Conservation (phyloP, 495 filamentous ascomycete species). For the Niebla homalea region DNA sequence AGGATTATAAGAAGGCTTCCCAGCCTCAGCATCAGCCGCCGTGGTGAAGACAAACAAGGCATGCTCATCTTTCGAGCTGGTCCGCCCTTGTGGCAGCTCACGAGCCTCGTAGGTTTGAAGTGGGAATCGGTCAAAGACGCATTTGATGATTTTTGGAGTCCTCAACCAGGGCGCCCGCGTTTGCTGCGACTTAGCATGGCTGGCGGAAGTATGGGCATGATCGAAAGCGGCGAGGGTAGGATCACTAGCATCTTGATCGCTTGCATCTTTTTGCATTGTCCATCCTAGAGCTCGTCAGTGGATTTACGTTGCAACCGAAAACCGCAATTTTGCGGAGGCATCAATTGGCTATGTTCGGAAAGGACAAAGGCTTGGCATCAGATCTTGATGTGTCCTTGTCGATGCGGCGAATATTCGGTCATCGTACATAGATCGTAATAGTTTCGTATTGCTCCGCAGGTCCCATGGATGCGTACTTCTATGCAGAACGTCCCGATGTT, state of each 20-base stretch:
- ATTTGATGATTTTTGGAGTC: slow-evolving; percentile 64
- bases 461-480: no score
- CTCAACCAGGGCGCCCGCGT: slow-evolving; percentile 35
- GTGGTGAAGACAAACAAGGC: slow-evolving; percentile 70
- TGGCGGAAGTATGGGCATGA: slow-evolving; percentile 2
- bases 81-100: slow-evolving; percentile 55
- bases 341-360: no score
- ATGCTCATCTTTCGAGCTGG: slow-evolving; percentile 32
- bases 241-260: slow-evolving; percentile 7
- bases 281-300: slow-evolving; percentile 2
- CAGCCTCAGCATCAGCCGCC: slow-evolving; percentile 44
- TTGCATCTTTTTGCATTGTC: slow-evolving; percentile 15
- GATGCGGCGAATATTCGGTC: no score
- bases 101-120: slow-evolving; percentile 65
- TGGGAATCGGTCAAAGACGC: slow-evolving; percentile 73
- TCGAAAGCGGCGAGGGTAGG: not conserved
- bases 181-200: not conserved
- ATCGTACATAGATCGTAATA: no score
- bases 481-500: no score
- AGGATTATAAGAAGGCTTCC: slow-evolving; percentile 76
- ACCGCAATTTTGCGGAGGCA: no score
- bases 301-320: no score
- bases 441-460: no score
- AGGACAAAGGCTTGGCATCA: no score
- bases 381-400: no score